Conservation (phyloP, 2,329 filamentous ascomycete species). For the Cyphellophora europaea region DNA sequence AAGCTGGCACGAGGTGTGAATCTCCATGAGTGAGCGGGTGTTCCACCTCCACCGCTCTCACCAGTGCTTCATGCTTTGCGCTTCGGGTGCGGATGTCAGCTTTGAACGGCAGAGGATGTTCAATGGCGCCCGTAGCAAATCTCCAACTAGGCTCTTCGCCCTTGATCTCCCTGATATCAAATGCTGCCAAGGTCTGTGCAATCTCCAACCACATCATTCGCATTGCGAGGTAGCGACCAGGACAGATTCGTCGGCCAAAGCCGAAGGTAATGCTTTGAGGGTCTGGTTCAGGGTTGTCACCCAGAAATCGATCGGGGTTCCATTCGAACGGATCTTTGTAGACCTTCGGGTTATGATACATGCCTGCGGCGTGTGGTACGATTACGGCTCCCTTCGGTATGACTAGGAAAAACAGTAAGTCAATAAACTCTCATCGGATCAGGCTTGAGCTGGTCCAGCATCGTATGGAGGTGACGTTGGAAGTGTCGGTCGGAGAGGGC, state of each 20-base stretch:
- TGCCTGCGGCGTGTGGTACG: conserved; percentile 17
- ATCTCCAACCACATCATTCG: conserved; percentile 42
- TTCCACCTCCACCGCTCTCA: conserved; percentile 23
- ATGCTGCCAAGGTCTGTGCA: conserved; percentile 33
- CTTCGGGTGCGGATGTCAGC: conserved; percentile 23
- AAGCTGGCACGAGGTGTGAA: neutral
- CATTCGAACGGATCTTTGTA: conserved; percentile 32
- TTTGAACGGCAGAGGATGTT: conserved; percentile 25
- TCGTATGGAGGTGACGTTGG: too few relatives aligned
- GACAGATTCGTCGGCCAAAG: conserved; percentile 43
- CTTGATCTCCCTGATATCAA: conserved; percentile 30
- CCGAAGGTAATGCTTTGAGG: conserved; percentile 41
- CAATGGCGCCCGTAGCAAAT: conserved; percentile 28
- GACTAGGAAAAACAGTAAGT: too few relatives aligned
- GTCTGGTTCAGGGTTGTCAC: conserved; percentile 26
- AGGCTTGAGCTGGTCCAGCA: too few relatives aligned
- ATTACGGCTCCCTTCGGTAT: conserved; percentile 37
- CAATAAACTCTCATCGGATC: too few relatives aligned
- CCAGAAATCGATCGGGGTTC: conserved; percentile 34
- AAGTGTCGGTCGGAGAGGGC: too few relatives aligned
- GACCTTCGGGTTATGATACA: conserved; percentile 26
- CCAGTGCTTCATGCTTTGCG: conserved; percentile 21
- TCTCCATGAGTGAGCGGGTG: conserved; percentile 21
- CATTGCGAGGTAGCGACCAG: conserved; percentile 23
- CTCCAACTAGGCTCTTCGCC: conserved; percentile 11